These are phyloP conservation scores for Fragaria iinumae DNA, from an alignment of 306 rosid species.

Conservation along the genomic window DNA sequence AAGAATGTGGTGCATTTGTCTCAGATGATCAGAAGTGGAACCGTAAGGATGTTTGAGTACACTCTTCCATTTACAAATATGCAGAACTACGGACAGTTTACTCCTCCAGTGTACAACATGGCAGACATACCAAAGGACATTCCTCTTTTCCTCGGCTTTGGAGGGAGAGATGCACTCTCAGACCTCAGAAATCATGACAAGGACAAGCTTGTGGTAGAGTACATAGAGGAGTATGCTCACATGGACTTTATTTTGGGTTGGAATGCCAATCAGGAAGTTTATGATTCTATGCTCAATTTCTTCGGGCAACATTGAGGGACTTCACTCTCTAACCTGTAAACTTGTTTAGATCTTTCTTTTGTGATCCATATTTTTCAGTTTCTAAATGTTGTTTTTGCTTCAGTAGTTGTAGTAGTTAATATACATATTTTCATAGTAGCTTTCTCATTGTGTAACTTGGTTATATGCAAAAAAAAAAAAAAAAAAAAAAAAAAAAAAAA, in stretches of 20 bases:
- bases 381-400: not conserved
- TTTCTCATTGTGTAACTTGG: no score
- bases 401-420: no score
- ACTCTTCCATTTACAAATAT: conserved; percentile 28
- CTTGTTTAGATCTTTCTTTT: not conserved
- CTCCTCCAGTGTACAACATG: conserved; percentile 61
- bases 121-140: conserved; percentile 46
- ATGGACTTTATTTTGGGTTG: conserved; percentile 57
- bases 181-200: conserved; percentile 45
- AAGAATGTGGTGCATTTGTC: conserved; percentile 64
- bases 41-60: conserved; percentile 52
- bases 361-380: not conserved
- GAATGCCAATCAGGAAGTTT: conserved; percentile 54
- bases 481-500: no score
- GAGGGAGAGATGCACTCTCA: conserved; percentile 60
- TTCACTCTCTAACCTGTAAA: not conserved
- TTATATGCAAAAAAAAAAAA: no score
- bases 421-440: no score
- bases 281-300: conserved; percentile 59
- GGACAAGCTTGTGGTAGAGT: conserved; percentile 58
- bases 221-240: conserved; percentile 63
- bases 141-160: conserved; percentile 62
- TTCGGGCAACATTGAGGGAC: conserved; percentile 34
- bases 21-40: conserved; percentile 63
- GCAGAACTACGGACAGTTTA: conserved; percentile 45